phyloP scores from a whole-genome alignment of 306 rosid species.

The Canavalia gladiata region DNA sequence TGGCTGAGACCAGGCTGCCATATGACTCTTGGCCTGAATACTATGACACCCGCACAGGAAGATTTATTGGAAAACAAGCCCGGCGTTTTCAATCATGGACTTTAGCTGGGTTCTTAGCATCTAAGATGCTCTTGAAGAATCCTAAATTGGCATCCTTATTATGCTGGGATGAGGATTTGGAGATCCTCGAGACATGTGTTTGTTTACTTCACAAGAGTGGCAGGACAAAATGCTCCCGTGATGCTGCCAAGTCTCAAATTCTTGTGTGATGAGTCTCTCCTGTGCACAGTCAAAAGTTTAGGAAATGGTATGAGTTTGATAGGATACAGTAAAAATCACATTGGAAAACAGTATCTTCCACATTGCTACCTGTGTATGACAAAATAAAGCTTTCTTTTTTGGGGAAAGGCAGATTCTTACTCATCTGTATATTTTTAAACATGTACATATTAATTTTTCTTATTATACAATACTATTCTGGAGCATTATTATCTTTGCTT shows the following conservation, averaged over 20 bases:
- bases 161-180: constrained; percentile 90
- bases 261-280: constrained; percentile 59
- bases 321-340: constrained; percentile 15
- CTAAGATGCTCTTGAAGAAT: constrained; percentile 91
- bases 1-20: constrained; percentile 84
- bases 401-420: neutral
- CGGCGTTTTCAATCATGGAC: constrained; percentile 94
- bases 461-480: constrained; percentile 15
- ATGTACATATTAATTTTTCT: constrained; percentile 29
- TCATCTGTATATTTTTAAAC: constrained; percentile 29
- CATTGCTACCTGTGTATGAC: constrained; percentile 34
- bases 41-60: constrained; percentile 87
- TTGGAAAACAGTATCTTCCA: constrained; percentile 18
- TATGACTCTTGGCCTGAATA: constrained; percentile 92
- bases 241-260: constrained; percentile 86
- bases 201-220: constrained; percentile 88
- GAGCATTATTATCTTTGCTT: constrained; percentile 8
- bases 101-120: constrained; percentile 85
- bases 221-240: constrained; percentile 82
- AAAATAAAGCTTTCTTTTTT: neutral
- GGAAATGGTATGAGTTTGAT: constrained; percentile 44
- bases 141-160: constrained; percentile 78
- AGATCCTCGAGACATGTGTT: constrained; percentile 87
- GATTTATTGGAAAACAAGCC: constrained; percentile 89
- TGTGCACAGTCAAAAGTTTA: constrained; percentile 44